phyloP scores from a whole-genome alignment of 2,329 filamentous ascomycete genomes.

The Bipolaris sorokiniana region DNA sequence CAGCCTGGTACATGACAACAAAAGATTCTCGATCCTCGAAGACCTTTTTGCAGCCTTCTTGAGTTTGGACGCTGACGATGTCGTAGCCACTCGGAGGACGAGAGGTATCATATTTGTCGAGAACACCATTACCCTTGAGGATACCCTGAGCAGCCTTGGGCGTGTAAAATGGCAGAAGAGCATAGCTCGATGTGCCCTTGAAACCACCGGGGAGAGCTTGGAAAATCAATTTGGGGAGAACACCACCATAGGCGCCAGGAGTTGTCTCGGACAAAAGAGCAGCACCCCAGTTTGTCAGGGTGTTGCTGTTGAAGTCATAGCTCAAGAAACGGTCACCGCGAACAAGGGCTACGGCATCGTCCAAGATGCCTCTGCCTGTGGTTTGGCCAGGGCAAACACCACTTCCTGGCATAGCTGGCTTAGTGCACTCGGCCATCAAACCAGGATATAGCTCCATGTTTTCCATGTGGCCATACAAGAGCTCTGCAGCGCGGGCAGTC shows the following conservation, averaged over 20 bases:
- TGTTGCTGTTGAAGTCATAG: slow-evolving; percentile 61
- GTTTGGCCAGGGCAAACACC: slow-evolving; percentile 73
- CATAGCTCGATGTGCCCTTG: slow-evolving; percentile 57
- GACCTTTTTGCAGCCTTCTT: slow-evolving; percentile 57
- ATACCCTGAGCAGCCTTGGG: slow-evolving; percentile 57
- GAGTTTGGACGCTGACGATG: slow-evolving; percentile 57
- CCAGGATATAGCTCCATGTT: slow-evolving; percentile 81
- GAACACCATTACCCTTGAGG: slow-evolving; percentile 54
- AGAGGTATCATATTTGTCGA: slow-evolving; percentile 55
- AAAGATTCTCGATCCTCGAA: slow-evolving; percentile 59
- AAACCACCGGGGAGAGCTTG: slow-evolving; percentile 56
- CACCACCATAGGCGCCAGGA: slow-evolving; percentile 55
- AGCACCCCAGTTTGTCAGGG: slow-evolving; percentile 57
- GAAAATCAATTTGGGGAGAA: slow-evolving; percentile 53
- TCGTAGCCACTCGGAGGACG: slow-evolving; percentile 51
- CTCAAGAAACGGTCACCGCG: slow-evolving; percentile 80
- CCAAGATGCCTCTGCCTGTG: slow-evolving; percentile 75
- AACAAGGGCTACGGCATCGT: slow-evolving; percentile 75
- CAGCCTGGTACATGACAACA: slow-evolving; percentile 55
- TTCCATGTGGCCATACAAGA: slow-evolving; percentile 74
- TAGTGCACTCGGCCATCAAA: slow-evolving; percentile 76
- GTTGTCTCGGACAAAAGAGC: slow-evolving; percentile 50
- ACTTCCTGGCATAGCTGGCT: slow-evolving; percentile 71
- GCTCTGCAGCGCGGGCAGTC: slow-evolving; percentile 65
- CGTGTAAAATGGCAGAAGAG: slow-evolving; percentile 59